Base-by-base conservation (phyloP, 768 basidiomycete genomes). In the Dioszegia hungarica region DNA sequence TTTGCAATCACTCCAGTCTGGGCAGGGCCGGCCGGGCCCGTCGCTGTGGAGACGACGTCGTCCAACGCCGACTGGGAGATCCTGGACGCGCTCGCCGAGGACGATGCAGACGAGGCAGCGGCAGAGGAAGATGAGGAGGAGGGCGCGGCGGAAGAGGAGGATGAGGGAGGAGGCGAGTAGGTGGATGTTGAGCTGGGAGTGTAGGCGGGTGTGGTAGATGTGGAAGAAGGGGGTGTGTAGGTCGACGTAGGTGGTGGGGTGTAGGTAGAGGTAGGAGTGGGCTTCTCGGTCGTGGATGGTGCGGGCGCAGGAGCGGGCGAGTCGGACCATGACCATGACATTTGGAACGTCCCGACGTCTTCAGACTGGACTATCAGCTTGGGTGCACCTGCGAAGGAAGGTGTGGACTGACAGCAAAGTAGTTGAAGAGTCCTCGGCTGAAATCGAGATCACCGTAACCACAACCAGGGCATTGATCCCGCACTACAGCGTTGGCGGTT, bases 391-490 rank as follows among this genome's bases (percentile, higher is more conserved):
- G 20, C 17, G 24, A 27, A 9, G 25, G 10, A 6, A 25, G 3
- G 27, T 1, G n/a, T n/a, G 25, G 22, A 51, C 49, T 51, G 17
- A 51, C 56, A 17, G 72, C 82, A 66, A 90, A 87, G 79, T 77
- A 82, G 27, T 75, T 56, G 76, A 90, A 90, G 44, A 90, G 80
- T 50, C 84, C 84, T 14, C 75, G 66, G 25, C 84, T 84, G 54
- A 89, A 78, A 77, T 90, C 89, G 25, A 89, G 81, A 38, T 82
- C 87, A 25, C 80, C 81, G 31, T 71, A 80, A 24, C 83, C 82
- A 70, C 88, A 90, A 19, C 80, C 82, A 41, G 83, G 82, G 70
- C 87, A 88, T 82, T 86, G 60, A 73, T 89, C 88, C 77, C 80
- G 79, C 65, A 90, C 82, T 1, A 61, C 73, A 3, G 88, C 88